Evolutionary conservation across 2,329 filamentous ascomycete genomes (phyloP).

Genomic region (Diaporthe batatas): DNA sequence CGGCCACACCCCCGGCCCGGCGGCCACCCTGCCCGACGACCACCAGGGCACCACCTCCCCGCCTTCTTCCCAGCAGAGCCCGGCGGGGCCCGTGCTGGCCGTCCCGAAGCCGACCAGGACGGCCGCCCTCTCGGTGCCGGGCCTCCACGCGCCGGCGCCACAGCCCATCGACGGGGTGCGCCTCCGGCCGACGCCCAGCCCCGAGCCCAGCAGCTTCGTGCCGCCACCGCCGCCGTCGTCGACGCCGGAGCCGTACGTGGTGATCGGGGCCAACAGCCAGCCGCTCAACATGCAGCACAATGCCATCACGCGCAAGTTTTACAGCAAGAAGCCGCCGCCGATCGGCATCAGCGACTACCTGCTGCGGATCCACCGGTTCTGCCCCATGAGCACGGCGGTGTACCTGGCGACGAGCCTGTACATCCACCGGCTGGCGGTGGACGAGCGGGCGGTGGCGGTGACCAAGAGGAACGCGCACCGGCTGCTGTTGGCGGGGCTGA

Average conservation of each 20-base stretch:
- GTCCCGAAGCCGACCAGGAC: conserved; percentile 20
- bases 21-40: conserved; percentile 25
- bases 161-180: conserved; percentile 67
- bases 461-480: conserved; percentile 89
- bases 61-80: conserved; percentile 34
- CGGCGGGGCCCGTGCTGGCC: conserved; percentile 12
- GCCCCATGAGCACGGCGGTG: conserved; percentile 92
- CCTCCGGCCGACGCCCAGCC: conserved; percentile 55
- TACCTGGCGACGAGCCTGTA: conserved; percentile 92
- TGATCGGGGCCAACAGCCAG: conserved; percentile 78
- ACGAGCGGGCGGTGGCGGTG: conserved; percentile 83
- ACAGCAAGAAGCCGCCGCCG: conserved; percentile 87
- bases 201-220: conserved; percentile 38
- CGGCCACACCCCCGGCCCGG: conserved; percentile 37
- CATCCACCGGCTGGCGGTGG: conserved; percentile 84
- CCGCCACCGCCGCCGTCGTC: conserved; percentile 48
- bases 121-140: conserved; percentile 45
- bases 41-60: conserved; percentile 23
- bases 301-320: conserved; percentile 92
- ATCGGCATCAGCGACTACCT: conserved; percentile 89
- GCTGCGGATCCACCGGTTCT: conserved; percentile 87
- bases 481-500: conserved; percentile 83
- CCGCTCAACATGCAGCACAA: conserved; percentile 83
- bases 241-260: conserved; percentile 65
- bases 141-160: conserved; percentile 1